A percentile compares a stretch with the other conserved stretches of the same genome.
These are phyloP conservation scores for Plantago ovata DNA, from an alignment of 257 asterid genomes.

Conservation along the genomic window DNA sequence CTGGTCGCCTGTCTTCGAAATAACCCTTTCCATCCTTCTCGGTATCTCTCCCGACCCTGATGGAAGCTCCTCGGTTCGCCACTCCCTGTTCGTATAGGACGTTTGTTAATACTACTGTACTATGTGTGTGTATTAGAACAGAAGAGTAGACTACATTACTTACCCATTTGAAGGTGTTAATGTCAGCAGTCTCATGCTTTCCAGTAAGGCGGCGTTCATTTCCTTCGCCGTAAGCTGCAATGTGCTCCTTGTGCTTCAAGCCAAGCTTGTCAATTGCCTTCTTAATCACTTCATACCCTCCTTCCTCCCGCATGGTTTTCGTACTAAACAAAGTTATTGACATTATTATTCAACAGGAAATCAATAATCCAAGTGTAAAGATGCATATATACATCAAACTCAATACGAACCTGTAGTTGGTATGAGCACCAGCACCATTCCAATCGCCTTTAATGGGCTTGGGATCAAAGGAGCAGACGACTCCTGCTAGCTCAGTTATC, in stretches of 20 bases:
- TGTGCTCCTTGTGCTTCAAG: slow-evolving; percentile 47
- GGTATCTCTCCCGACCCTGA: slow-evolving; percentile 76
- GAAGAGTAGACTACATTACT: background rate
- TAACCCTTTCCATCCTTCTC: slow-evolving; percentile 75
- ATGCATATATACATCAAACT: background rate
- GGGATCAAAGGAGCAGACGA: slow-evolving; percentile 64
- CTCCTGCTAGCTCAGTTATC: slow-evolving; percentile 80
- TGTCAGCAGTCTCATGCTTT: slow-evolving; percentile 47
- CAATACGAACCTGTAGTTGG: slow-evolving; percentile 45
- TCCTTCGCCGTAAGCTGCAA: slow-evolving; percentile 56
- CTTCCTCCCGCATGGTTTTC: slow-evolving; percentile 48
- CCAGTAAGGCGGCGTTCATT: slow-evolving; percentile 57
- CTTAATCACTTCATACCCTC: slow-evolving; percentile 50
- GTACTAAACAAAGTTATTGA: slow-evolving; percentile 31
- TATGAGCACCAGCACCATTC: slow-evolving; percentile 68
- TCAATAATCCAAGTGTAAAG: background rate
- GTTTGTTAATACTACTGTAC: background rate
- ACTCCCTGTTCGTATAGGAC: slow-evolving; percentile 40
- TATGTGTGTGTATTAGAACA: background rate
- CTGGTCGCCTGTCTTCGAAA: slow-evolving; percentile 76
- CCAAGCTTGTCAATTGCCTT: slow-evolving; percentile 56
- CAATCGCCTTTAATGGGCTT: slow-evolving; percentile 76
- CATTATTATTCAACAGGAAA: background rate
- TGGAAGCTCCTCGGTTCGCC: slow-evolving; percentile 81
- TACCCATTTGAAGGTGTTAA: slow-evolving; percentile 55